phyloP scores from a whole-genome alignment of 2,329 filamentous ascomycete genomes.

The Pestalotiopsis sp. region DNA sequence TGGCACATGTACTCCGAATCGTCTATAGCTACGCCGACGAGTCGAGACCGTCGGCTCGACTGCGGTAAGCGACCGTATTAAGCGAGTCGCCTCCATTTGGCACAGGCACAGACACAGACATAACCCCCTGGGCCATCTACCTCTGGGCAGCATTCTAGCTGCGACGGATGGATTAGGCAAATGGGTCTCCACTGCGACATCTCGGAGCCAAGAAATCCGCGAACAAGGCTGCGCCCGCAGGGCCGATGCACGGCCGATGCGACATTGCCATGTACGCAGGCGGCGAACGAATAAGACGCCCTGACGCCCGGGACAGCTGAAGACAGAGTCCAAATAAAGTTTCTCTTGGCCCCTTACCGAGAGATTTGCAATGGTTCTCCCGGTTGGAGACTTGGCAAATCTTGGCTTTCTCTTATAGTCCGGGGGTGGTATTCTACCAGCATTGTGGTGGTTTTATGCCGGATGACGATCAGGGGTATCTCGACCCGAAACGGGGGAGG shows the following conservation, averaged over 20 bases:
- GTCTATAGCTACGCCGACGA: too few species aligned
- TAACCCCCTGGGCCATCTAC: background rate
- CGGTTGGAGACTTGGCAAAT: background rate
- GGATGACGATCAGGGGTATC: background rate
- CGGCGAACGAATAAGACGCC: background rate
- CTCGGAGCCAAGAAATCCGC: slow-evolving; percentile 10
- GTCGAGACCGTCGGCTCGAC: too few species aligned
- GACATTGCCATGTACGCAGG: background rate
- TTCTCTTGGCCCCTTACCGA: background rate
- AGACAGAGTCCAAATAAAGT: background rate
- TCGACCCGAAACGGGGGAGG: background rate
- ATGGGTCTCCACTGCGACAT: background rate
- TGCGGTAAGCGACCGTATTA: too few species aligned
- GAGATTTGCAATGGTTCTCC: background rate
- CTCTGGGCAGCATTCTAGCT: slow-evolving; percentile 1
- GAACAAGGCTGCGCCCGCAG: background rate
- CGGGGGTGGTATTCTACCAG: background rate
- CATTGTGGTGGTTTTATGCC: background rate
- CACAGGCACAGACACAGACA: too few species aligned
- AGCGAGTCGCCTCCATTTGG: too few species aligned
- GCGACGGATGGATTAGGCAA: slow-evolving; percentile 9
- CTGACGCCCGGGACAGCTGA: background rate
- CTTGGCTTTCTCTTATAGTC: background rate
- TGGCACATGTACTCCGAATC: background rate
- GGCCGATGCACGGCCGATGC: background rate